phyloP scores from a whole-genome alignment of 78 protist genomes.

The Diacronema lutheri region DNA sequence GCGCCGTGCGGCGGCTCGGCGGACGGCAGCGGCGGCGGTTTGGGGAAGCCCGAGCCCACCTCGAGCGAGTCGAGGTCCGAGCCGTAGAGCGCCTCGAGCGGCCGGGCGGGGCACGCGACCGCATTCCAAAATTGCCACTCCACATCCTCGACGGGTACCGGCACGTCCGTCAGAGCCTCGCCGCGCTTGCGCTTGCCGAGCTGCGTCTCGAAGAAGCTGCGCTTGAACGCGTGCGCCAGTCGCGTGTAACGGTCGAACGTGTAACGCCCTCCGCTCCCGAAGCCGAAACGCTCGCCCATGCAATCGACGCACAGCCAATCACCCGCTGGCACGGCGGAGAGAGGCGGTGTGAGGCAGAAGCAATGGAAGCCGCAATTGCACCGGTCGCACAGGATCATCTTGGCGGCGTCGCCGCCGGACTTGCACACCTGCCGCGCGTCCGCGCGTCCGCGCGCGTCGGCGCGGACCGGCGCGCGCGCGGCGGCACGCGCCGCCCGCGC shows the following conservation, averaged over 20 bases:
- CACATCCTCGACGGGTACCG: neutral
- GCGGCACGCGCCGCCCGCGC: too few species aligned
- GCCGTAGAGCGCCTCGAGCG: constrained; percentile 15
- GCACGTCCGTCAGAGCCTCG: neutral
- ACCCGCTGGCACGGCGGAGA: constrained; percentile 13
- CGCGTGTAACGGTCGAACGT: neutral
- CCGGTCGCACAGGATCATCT: neutral
- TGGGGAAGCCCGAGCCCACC: constrained; percentile 10
- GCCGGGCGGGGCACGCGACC: neutral
- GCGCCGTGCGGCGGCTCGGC: too few species aligned
- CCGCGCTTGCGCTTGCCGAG: neutral
- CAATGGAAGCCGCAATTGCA: constrained; percentile 13
- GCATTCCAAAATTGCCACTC: constrained; percentile 23
- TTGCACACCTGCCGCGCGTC: neutral
- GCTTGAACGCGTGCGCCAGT: neutral
- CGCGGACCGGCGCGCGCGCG: too few species aligned
- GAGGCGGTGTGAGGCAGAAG: neutral
- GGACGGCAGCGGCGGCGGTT: neutral
- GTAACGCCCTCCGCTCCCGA: neutral
- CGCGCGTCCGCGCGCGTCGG: neutral
- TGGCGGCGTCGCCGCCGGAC: neutral
- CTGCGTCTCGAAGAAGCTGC: neutral
- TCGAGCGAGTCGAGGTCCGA: neutral
- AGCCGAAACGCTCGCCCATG: neutral
- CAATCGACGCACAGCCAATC: constrained; percentile 7